phyloP scores from a whole-genome alignment of 176 grass and related monocot species.

The Oryza rufipogon region DNA sequence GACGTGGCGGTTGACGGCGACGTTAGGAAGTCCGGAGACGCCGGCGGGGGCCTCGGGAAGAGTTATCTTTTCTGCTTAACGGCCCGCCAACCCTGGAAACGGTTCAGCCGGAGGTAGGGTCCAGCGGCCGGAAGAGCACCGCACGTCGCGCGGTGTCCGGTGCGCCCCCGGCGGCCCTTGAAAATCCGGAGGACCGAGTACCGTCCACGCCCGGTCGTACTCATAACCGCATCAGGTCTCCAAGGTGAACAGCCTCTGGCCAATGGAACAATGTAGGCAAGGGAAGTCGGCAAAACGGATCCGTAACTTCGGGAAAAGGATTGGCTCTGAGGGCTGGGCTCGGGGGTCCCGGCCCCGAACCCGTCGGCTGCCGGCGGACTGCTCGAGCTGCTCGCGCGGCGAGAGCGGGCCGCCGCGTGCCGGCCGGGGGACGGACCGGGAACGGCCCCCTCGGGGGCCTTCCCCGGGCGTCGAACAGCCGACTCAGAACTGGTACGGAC shows the following conservation, averaged over 20 bases:
- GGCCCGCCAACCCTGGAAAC: slow-evolving; percentile 42
- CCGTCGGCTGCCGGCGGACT: too few relatives aligned
- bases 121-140: slow-evolving; percentile 59
- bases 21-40: slow-evolving; percentile 63
- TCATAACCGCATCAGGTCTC: slow-evolving; percentile 63
- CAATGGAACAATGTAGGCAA: slow-evolving; percentile 88
- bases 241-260: slow-evolving; percentile 73
- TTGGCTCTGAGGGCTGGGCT: slow-evolving; percentile 69
- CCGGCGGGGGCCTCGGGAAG: slow-evolving; percentile 60
- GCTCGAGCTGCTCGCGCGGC: too few relatives aligned
- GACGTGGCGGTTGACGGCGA: slow-evolving; percentile 55
- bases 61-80: slow-evolving; percentile 60
- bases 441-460: too few relatives aligned
- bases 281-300: slow-evolving; percentile 89
- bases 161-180: slow-evolving; percentile 60
- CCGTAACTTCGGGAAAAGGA: slow-evolving; percentile 82
- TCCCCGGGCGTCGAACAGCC: too few relatives aligned
- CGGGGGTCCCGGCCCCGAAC: slow-evolving; percentile 25
- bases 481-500: too few relatives aligned
- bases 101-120: slow-evolving; percentile 43
- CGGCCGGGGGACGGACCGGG: too few relatives aligned
- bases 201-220: slow-evolving; percentile 12
- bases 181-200: slow-evolving; percentile 76
- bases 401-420: too few relatives aligned
- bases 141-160: slow-evolving; percentile 66